Evolutionary conservation across 1,284 basidiomycete species (phyloP), one percentile per base, ranked within the genome.

Genomic region (Porogramme epimiltina): DNA sequence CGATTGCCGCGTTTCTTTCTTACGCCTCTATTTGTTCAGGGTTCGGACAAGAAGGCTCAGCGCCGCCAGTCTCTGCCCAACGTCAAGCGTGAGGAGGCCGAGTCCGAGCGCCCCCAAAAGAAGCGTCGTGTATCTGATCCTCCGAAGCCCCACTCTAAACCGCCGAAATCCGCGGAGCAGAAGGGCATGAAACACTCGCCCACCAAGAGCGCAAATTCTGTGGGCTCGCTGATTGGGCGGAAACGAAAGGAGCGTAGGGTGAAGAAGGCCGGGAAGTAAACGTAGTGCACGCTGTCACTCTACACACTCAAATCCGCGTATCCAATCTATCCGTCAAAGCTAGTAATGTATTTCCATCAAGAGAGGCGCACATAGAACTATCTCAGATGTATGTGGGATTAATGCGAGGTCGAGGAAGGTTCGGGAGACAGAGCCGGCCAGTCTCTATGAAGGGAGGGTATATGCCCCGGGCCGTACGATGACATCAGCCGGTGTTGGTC

Each of bases 161-260:
- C 41, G 13, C 54, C 56, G 20, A 33, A 50, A n/a, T 39, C 13
- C 9, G 46, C 13, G 45, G 52, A 25, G 25, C 5, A 8, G 54
- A 56, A 37, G 34, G 34, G 5, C n/a, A 18, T 37, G 23, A 52
- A 58, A 18, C 23, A 44, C 3, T 57, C 49, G 11, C 20, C 42
- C 13, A 22, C 50, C 10, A 51, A 54, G 39, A 33, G 8, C 4
- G 42, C 24, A 3, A 60, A 60, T 8, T 51, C 60, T 25, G 39
- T 72, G 37, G 68, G 68, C 15, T 65, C 64, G n/a, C 40, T 72
- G 18, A 71, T 70, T 45, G 70, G 70, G 22, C 64, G 65, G 49
- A 72, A 70, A 52, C 63, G 69, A 44, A 71, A 68, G 47, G 66
- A 69, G 47, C 61, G 62, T 45, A 68, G 63, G 46, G 51, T 55